Evolutionary conservation across 352 stramenopile species (phyloP).

Genomic region (Detonula confervacea): DNA sequence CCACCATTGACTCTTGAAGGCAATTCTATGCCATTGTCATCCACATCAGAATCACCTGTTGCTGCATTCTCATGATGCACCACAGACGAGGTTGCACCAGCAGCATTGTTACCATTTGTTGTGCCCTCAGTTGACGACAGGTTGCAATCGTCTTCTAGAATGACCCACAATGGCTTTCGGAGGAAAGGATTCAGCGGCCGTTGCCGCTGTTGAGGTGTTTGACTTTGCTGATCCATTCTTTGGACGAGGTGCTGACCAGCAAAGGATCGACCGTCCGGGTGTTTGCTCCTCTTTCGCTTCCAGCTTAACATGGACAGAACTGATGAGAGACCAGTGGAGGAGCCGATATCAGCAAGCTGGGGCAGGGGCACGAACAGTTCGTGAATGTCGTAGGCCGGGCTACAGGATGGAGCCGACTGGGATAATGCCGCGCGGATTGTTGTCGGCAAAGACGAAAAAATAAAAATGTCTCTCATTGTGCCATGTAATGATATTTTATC

Average conservation of each 20-base stretch:
- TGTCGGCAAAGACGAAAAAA: too few species aligned
- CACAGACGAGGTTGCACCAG: not conserved
- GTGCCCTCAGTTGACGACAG: not conserved
- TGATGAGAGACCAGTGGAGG: too few species aligned
- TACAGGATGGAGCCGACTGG: too few species aligned
- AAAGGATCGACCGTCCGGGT: too few species aligned
- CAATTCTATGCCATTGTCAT: conserved; percentile 21
- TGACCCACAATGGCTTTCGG: conserved; percentile 45
- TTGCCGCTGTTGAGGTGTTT: conserved; percentile 5
- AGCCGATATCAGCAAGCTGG: too few species aligned
- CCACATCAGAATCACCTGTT: not conserved
- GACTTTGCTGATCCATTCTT: conserved; percentile 10
- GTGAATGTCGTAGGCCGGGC: too few species aligned
- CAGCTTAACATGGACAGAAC: too few species aligned
- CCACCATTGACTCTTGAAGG: not conserved
- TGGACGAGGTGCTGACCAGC: not conserved
- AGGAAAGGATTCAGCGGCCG: conserved; percentile 41
- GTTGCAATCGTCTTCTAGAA: conserved; percentile 37
- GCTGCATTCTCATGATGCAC: not conserved
- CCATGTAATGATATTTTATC: too few species aligned
- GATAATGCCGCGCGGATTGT: too few species aligned
- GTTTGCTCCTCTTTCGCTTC: too few species aligned
- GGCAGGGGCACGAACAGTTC: too few species aligned
- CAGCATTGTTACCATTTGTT: not conserved
- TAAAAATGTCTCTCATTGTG: too few species aligned